Conservation (phyloP, 1,139 yeast genomes). For the Hansenula lynferdii region DNA sequence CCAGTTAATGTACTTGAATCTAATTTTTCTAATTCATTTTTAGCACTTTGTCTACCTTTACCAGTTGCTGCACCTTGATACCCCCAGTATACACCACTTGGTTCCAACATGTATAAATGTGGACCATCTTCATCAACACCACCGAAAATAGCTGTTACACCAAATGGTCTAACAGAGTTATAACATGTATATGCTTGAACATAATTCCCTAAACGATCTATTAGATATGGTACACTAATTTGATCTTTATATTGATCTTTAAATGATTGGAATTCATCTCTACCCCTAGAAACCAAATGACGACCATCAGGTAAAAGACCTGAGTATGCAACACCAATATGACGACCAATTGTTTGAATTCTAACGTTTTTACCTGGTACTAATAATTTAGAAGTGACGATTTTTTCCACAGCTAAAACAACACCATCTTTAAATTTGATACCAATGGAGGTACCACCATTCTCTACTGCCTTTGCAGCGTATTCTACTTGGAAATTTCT, state of each 20-base stretch:
- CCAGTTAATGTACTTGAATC: conserved; percentile 66
- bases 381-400: conserved; percentile 78
- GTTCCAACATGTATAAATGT: conserved; percentile 94
- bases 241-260: conserved; percentile 73
- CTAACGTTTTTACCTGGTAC: conserved; percentile 88
- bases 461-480: conserved; percentile 96
- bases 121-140: conserved; percentile 89
- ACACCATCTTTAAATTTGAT: conserved; percentile 90
- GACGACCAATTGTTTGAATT: conserved; percentile 90
- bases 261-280: conserved; percentile 86
- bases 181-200: conserved; percentile 96
- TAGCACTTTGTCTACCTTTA: conserved; percentile 95
- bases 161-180: conserved; percentile 97
- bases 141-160: conserved; percentile 87
- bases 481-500: conserved; percentile 98
- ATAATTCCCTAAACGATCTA: conserved; percentile 85
- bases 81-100: conserved; percentile 97
- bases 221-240: conserved; percentile 75
- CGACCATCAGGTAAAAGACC: conserved; percentile 97
- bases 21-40: conserved; percentile 90
- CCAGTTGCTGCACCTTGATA: conserved; percentile 97
- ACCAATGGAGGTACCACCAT: conserved; percentile 94
- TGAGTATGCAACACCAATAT: conserved; percentile 90
- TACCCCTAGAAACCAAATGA: conserved; percentile 84
- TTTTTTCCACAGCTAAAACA: conserved; percentile 94